Base-by-base conservation (phyloP, 768 basidiomycete genomes). In the Termitomyces sp. region DNA sequence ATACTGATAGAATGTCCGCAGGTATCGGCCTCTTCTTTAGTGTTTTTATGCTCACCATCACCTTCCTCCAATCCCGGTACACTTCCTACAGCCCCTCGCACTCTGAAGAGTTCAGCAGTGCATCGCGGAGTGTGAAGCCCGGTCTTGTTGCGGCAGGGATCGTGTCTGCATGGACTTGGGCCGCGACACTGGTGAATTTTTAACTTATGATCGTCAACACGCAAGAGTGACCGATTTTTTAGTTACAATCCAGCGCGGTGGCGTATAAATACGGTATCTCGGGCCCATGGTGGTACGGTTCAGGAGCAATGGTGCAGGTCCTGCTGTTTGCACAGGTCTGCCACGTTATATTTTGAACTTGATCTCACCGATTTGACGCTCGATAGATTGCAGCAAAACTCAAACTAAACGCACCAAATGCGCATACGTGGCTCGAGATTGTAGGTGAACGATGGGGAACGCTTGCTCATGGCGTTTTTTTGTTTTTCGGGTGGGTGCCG, bases 81-180 rank as follows among this genome's bases (percentile, higher is more conserved):
- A 95, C 93, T 0, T 76, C 81, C 0, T 89, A 85, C 67, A 89
- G 88, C 3, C 86, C 88, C 15, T 81, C 81, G 55, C 86, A 79
- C 58, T 84, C 91, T 1, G 92, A 94, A 67, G 90, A 92, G 64
- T 92, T 92, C 63, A 87, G 83, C 51, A 87, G 83, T 58, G 90
- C 90, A 9, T 90, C 88, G 1, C 77, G 90, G 32, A 86, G 85
- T 54, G 81, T 97, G 52, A 95, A 94, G 61, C 93, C 95, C 7
- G 94, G 94, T 10, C 76, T 98, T 43, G 94, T 97, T 56, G 93
- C 93, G 0, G 84, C 91, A 21, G 94, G 94, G 2, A 95, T 97
- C 54, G 93, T 96, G 21, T 88, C 85, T 19, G 92, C 93, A 0
- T 95, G 93, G 92, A 93, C 91, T 17, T 91, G 87, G 78, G 88